Percentiles rank a stretch among this genome's conserved stretches.
Evolutionary conservation across 148 eudicot genomes (phyloP).

Genomic region (Cornus florida): DNA sequence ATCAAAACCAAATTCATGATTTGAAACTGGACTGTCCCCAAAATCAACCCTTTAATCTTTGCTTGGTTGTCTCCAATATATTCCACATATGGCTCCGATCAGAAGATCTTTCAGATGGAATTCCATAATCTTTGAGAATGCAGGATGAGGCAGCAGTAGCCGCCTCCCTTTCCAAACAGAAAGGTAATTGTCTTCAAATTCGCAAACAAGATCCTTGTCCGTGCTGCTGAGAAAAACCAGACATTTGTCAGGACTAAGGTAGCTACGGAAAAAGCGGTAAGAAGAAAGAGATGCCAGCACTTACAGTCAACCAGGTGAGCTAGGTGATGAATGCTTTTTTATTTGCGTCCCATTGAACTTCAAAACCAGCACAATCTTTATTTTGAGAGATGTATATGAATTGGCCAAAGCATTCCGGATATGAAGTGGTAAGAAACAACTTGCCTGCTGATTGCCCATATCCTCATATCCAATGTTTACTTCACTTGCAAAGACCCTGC

Average conservation of each 20-base stretch:
- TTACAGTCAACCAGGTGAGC: slow-evolving; percentile 94
- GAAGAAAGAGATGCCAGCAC: slow-evolving; percentile 21
- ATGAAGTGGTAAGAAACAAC: slow-evolving; percentile 10
- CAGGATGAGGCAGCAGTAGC: slow-evolving; percentile 66
- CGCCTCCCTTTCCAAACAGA: slow-evolving; percentile 66
- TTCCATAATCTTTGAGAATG: slow-evolving; percentile 85
- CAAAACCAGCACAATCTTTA: slow-evolving; percentile 53
- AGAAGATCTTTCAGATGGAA: slow-evolving; percentile 82
- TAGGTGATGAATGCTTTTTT: slow-evolving; percentile 85
- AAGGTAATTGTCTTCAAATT: slow-evolving; percentile 89
- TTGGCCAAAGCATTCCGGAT: neutral
- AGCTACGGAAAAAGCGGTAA: neutral
- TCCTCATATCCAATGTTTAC: slow-evolving; percentile 92
- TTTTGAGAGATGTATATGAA: neutral
- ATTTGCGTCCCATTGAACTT: slow-evolving; percentile 77
- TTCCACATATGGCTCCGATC: slow-evolving; percentile 80
- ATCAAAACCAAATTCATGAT: slow-evolving; percentile 63
- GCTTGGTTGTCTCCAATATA: slow-evolving; percentile 30
- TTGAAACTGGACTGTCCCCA: slow-evolving; percentile 71
- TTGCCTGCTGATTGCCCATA: slow-evolving; percentile 90
- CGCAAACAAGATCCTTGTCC: slow-evolving; percentile 77
- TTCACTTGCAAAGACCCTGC: slow-evolving; percentile 85
- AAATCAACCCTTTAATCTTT: slow-evolving; percentile 41
- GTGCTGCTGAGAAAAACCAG: slow-evolving; percentile 56
- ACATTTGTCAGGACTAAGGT: neutral